These are phyloP conservation scores for Poa pratensis DNA, from an alignment of 176 grass and related monocot genomes.

Conservation along the genomic window DNA sequence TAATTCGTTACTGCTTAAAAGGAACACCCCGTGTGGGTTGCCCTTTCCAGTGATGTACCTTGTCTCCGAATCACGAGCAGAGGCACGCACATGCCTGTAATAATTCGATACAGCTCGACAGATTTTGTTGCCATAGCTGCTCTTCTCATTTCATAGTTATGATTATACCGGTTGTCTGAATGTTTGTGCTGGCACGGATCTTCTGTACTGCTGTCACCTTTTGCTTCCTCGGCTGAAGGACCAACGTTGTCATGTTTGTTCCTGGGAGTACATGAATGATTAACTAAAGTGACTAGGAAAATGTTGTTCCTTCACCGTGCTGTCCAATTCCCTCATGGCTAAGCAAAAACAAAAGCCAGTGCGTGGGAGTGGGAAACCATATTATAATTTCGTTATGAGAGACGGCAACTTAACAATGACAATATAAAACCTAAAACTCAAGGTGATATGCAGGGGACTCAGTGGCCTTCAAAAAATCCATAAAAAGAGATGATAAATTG, in stretches of 20 bases:
- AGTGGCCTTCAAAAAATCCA: no score
- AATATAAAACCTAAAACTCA: background rate
- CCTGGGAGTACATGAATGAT: background rate
- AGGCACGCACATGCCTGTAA: constrained; percentile 42
- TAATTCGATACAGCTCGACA: constrained; percentile 55
- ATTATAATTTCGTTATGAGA: background rate
- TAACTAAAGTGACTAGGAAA: background rate
- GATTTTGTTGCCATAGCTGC: constrained; percentile 35
- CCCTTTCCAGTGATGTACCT: constrained; percentile 42
- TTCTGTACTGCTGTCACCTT: background rate
- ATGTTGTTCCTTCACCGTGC: background rate
- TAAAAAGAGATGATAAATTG: no score
- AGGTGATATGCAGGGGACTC: no score
- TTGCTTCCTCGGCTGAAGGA: background rate
- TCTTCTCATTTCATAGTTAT: constrained; percentile 22
- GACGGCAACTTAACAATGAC: background rate
- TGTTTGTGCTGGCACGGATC: background rate
- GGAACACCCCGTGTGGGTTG: background rate
- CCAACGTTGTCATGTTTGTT: background rate
- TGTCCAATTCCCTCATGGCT: no score
- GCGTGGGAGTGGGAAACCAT: no score
- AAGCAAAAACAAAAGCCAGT: no score
- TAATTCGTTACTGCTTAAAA: constrained; percentile 40
- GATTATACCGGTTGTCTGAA: background rate
- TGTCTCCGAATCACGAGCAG: constrained; percentile 44